Evolutionary conservation across 31 red algal species (phyloP).

Genomic region (Pterothamnion heteromorphum): DNA sequence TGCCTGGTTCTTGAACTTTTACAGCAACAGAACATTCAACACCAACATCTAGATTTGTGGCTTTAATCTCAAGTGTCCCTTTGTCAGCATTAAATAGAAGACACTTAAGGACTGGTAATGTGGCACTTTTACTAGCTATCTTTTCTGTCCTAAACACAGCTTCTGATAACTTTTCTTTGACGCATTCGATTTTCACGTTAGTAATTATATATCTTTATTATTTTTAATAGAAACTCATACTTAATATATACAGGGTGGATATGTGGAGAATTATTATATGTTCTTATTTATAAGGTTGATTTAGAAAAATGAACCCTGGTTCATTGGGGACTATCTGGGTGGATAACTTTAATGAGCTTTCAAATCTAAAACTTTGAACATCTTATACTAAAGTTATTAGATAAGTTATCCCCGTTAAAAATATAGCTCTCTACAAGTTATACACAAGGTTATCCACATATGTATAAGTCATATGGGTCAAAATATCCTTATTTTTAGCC

Average conservation of each 20-base stretch:
- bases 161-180: neutral
- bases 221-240: constrained; percentile 10
- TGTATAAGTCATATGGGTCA: no score
- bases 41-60: neutral
- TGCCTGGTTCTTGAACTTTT: neutral
- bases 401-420: no score
- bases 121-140: neutral
- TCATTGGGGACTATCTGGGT: no score
- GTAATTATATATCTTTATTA: constrained; percentile 11
- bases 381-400: no score
- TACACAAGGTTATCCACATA: no score
- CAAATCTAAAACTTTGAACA: no score
- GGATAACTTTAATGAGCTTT: no score
- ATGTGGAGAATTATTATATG: neutral
- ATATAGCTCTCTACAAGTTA: no score
- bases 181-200: neutral
- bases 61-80: neutral
- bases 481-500: no score
- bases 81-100: neutral
- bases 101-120: neutral
- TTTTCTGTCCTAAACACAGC: neutral
- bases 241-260: neutral
- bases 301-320: no score
- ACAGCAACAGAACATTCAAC: neutral
- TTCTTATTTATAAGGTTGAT: no score